A percentile compares a stretch with the other conserved stretches of the same genome.
phyloP scores from a whole-genome alignment of 1,284 basidiomycete genomes.

The Mycosarcoma mackinlayi region DNA sequence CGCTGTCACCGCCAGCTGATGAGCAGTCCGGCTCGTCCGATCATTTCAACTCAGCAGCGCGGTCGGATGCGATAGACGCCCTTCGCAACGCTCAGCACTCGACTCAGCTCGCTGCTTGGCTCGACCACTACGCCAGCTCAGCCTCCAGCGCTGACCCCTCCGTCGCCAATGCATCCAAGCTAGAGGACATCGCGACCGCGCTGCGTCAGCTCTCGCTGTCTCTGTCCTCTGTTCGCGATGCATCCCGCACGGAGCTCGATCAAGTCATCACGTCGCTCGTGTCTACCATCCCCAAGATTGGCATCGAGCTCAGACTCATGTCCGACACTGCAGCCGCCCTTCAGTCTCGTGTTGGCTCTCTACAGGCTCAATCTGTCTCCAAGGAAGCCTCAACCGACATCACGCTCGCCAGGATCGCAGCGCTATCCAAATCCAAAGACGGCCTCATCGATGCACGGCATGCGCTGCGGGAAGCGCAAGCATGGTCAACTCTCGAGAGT shows the following conservation, averaged over 20 bases:
- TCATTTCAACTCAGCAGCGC: neutral
- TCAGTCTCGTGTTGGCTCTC: conserved; percentile 12
- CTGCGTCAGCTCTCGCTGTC: conserved; percentile 35
- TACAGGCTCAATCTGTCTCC: conserved; percentile 16
- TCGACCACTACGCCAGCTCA: conserved; percentile 18
- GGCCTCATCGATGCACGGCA: conserved; percentile 42
- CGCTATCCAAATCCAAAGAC: conserved; percentile 31
- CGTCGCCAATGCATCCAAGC: conserved; percentile 4
- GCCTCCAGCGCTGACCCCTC: neutral
- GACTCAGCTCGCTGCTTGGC: conserved; percentile 29
- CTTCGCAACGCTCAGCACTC: conserved; percentile 9
- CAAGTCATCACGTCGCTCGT: conserved; percentile 37
- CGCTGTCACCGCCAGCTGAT: conserved; percentile 16
- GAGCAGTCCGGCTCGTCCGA: conserved; percentile 20
- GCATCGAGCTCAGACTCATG: conserved; percentile 40
- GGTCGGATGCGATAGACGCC: conserved; percentile 23
- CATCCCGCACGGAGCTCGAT: conserved; percentile 30
- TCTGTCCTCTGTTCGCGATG: conserved; percentile 31
- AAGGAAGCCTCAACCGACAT: conserved; percentile 19
- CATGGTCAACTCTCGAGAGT: conserved; percentile 51
- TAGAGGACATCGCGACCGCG: conserved; percentile 17
- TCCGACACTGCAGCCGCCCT: conserved; percentile 31
- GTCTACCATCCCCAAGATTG: conserved; percentile 34
- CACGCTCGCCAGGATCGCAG: conserved; percentile 27
- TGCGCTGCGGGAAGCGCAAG: conserved; percentile 51